phyloP scores from a whole-genome alignment of 768 basidiomycete genomes.

The Kwoniella dendrophila region DNA sequence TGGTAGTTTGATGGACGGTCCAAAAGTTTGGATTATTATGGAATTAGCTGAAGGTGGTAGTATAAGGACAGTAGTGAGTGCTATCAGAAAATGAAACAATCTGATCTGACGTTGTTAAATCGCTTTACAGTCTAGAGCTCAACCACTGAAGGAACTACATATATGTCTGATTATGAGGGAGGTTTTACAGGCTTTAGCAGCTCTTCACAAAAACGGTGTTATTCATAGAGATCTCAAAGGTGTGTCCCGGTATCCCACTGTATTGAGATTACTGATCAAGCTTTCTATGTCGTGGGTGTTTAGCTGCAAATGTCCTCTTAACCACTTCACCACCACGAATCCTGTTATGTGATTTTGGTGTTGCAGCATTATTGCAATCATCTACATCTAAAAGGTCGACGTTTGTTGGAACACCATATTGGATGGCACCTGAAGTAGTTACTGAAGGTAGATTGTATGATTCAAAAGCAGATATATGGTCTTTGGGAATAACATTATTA shows the following conservation, averaged over 20 bases:
- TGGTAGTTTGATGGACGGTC: constrained; percentile 93
- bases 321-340: constrained; percentile 79
- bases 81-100: background rate
- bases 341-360: constrained; percentile 97
- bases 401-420: constrained; percentile 94
- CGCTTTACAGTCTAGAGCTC: constrained; percentile 70
- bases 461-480: constrained; percentile 98
- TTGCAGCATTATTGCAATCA: constrained; percentile 79
- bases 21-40: constrained; percentile 99
- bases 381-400: constrained; percentile 90
- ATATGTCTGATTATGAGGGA: constrained; percentile 85
- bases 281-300: too few species aligned
- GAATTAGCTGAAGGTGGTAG: constrained; percentile 95
- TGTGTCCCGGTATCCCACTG: constrained; percentile 36
- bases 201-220: constrained; percentile 89
- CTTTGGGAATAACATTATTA: constrained; percentile 89
- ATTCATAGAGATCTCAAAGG: constrained; percentile 96
- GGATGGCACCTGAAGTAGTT: constrained; percentile 99
- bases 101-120: background rate
- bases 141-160: constrained; percentile 83
- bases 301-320: constrained; percentile 89
- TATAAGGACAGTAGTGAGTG: constrained; percentile 71
- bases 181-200: constrained; percentile 79
- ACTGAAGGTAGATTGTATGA: constrained; percentile 86
- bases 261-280: too few species aligned